These are phyloP conservation scores for Cryptomeria japonica DNA, from an alignment of 75 land plant genomes.

Conservation along the genomic window DNA sequence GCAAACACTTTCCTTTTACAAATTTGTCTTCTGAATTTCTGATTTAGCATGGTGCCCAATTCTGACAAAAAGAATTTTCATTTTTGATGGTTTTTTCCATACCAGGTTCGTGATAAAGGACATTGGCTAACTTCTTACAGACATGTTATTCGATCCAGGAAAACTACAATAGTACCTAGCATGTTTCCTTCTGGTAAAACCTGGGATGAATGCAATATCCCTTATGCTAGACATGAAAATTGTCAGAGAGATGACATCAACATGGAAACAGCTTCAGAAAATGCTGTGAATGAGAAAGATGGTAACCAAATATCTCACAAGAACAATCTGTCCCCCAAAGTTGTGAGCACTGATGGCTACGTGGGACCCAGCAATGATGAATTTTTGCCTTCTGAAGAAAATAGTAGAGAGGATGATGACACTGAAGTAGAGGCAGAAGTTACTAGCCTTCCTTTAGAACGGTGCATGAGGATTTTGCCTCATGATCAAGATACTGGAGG, in stretches of 20 bases:
- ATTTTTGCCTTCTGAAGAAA: background rate
- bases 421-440: conserved; percentile 46
- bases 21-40: background rate
- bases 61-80: background rate
- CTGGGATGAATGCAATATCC: conserved; percentile 4
- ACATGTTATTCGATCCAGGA: conserved; percentile 54
- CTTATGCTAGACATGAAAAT: background rate
- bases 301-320: background rate
- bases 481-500: conserved; percentile 99
- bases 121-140: conserved; percentile 69
- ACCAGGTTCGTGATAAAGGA: conserved; percentile 84
- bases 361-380: background rate
- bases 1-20: background rate
- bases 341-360: background rate
- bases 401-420: conserved; percentile 21
- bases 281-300: background rate
- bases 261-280: conserved; percentile 11
- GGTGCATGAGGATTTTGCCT: conserved; percentile 92
- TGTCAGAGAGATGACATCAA: conserved; percentile 21
- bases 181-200: conserved; percentile 90
- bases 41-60: background rate
- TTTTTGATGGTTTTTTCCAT: background rate
- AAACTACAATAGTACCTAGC: conserved; percentile 61
- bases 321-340: conserved; percentile 3
- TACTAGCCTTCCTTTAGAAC: conserved; percentile 68